These are phyloP conservation scores for Russula vinacea DNA, from an alignment of 768 basidiomycete genomes.

Conservation along the genomic window DNA sequence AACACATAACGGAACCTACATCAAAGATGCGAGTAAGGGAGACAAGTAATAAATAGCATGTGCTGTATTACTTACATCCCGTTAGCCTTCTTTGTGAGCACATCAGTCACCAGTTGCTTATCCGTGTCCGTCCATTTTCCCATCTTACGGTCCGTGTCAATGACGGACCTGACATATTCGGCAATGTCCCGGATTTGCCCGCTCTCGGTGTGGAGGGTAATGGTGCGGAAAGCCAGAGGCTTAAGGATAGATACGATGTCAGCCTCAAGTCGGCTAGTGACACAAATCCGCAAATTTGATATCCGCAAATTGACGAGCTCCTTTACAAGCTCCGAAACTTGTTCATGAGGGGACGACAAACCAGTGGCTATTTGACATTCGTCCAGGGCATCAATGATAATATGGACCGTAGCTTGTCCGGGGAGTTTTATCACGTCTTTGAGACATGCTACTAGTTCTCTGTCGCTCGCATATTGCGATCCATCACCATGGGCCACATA, in stretches of 20 bases:
- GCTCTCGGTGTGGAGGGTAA: not conserved
- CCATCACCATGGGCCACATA: slow-evolving; percentile 4
- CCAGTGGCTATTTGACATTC: not conserved
- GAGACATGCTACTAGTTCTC: not conserved
- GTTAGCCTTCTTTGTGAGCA: not conserved
- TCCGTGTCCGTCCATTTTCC: not conserved
- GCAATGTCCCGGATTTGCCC: slow-evolving; percentile 4
- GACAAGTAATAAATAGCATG: not conserved
- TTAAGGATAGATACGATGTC: not conserved
- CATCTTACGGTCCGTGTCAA: not conserved
- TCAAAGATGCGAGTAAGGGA: not conserved
- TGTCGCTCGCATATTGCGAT: not conserved
- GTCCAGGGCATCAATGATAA: slow-evolving; percentile 12
- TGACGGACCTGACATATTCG: not conserved
- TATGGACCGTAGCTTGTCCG: not conserved
- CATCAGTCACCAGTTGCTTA: not conserved
- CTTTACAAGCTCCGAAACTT: not conserved
- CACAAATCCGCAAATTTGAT: slow-evolving; percentile 6
- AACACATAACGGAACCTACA: not conserved
- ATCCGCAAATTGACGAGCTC: not conserved
- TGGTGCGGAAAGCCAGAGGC: not conserved
- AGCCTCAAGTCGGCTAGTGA: slow-evolving; percentile 9
- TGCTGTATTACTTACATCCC: slow-evolving; percentile 9
- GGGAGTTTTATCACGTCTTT: not conserved
- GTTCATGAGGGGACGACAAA: not conserved